Evolutionary conservation across 2,329 filamentous ascomycete species (phyloP).

Genomic region (Phialophora verrucosa): DNA sequence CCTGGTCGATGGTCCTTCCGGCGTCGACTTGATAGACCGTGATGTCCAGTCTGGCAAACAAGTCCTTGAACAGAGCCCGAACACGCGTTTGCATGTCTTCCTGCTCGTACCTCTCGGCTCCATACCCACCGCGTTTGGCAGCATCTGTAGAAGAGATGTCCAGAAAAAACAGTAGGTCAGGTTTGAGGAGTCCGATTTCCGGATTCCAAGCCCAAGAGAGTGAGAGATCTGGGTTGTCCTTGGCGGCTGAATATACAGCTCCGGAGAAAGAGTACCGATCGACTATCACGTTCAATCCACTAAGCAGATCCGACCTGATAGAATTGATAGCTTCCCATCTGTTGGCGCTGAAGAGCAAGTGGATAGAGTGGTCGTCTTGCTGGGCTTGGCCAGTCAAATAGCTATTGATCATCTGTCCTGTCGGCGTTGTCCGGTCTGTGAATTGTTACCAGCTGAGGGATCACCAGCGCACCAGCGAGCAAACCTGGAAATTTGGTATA

Average conservation of each 20-base stretch:
- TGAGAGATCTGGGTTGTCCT: slow-evolving; percentile 71
- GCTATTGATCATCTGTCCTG: slow-evolving; percentile 82
- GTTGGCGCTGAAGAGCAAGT: slow-evolving; percentile 88
- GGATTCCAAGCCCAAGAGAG: slow-evolving; percentile 82
- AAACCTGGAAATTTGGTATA: slow-evolving; percentile 71
- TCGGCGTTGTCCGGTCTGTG: slow-evolving; percentile 78
- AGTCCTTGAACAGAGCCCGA: slow-evolving; percentile 69
- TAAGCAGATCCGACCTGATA: slow-evolving; percentile 58
- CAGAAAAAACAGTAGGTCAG: slow-evolving; percentile 86
- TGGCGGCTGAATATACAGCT: slow-evolving; percentile 90
- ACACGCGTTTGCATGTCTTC: slow-evolving; percentile 81
- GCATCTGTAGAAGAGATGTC: slow-evolving; percentile 78
- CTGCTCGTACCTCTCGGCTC: slow-evolving; percentile 86
- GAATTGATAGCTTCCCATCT: slow-evolving; percentile 72
- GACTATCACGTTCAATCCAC: slow-evolving; percentile 77
- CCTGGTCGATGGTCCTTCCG: slow-evolving; percentile 57
- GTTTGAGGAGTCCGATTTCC: slow-evolving; percentile 83
- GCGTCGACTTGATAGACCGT: slow-evolving; percentile 64
- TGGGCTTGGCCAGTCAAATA: slow-evolving; percentile 76
- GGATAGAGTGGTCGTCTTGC: slow-evolving; percentile 86
- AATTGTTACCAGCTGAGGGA: slow-evolving; percentile 3
- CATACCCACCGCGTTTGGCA: slow-evolving; percentile 80
- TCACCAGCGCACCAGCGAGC: background rate
- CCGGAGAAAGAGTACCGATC: slow-evolving; percentile 97
- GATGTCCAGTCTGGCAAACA: slow-evolving; percentile 54